phyloP scores from a whole-genome alignment of 1,139 yeast genomes.

The Kodamaea derodonti region DNA sequence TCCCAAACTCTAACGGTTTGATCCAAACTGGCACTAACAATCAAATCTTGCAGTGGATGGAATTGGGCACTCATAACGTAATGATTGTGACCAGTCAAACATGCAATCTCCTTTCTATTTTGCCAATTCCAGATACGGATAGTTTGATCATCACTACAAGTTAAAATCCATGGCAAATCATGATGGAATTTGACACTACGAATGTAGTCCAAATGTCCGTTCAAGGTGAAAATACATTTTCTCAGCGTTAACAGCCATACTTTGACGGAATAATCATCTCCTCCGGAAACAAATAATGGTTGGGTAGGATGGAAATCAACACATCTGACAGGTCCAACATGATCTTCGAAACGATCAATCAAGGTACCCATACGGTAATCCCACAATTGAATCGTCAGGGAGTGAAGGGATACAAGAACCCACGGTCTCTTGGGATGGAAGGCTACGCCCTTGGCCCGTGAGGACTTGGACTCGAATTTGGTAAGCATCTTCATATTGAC shows the following conservation, averaged over 20 bases:
- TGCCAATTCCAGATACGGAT: conserved; percentile 99
- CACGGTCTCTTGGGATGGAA: conserved; percentile 97
- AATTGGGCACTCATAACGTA: conserved; percentile 98
- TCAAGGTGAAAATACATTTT: conserved; percentile 85
- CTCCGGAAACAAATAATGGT: conserved; percentile 94
- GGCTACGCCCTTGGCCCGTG: conserved; percentile 97
- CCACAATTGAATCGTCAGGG: conserved; percentile 96
- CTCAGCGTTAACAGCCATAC: conserved; percentile 95
- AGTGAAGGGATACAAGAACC: conserved; percentile 91
- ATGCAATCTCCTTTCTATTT: conserved; percentile 94
- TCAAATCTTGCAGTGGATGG: conserved; percentile 92
- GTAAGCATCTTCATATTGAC: conserved; percentile 90
- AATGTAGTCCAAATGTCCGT: conserved; percentile 92
- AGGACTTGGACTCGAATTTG: conserved; percentile 96
- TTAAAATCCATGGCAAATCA: conserved; percentile 95
- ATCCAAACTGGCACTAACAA: conserved; percentile 93
- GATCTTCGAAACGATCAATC: conserved; percentile 95
- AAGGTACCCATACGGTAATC: conserved; percentile 99
- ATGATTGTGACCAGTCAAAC: conserved; percentile 96
- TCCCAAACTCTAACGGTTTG: conserved; percentile 99
- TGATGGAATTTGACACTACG: conserved; percentile 94
- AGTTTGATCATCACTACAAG: conserved; percentile 97
- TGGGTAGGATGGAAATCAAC: conserved; percentile 97
- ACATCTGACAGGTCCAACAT: conserved; percentile 96
- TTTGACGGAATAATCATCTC: conserved; percentile 92